Conservation (phyloP, 768 basidiomycete species). For the Termitomyces titanicus region DNA sequence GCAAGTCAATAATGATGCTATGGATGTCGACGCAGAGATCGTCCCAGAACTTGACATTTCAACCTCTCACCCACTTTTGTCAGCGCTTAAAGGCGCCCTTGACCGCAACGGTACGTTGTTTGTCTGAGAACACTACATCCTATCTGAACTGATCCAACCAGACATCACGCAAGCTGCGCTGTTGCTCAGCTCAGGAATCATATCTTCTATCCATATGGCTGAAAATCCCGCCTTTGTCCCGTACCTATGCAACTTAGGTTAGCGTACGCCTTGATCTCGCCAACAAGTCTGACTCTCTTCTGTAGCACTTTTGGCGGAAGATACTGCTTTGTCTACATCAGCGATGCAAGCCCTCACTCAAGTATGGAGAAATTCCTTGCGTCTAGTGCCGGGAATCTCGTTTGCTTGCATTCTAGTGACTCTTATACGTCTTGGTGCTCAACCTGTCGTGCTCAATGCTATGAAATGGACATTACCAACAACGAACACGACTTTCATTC, state of each 20-base stretch:
- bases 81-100: conserved; percentile 28
- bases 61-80: conserved; percentile 19
- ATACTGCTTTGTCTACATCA: conserved; percentile 18
- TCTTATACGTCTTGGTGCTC: conserved; percentile 45
- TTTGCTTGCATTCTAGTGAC: conserved; percentile 30
- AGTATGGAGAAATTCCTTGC: conserved; percentile 23
- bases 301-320: conserved; percentile 25
- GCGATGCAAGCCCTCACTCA: conserved; percentile 30
- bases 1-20: conserved; percentile 14
- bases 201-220: conserved; percentile 29
- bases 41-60: conserved; percentile 12
- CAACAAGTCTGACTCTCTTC: conserved; percentile 4
- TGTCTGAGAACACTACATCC: not conserved
- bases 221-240: conserved; percentile 27
- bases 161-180: conserved; percentile 36
- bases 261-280: conserved; percentile 12
- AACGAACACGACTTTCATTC: conserved; percentile 10
- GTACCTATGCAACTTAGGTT: conserved; percentile 41
- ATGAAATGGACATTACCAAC: conserved; percentile 26
- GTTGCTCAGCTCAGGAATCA: conserved; percentile 38
- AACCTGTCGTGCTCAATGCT: conserved; percentile 27
- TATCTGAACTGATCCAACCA: conserved; percentile 18
- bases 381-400: conserved; percentile 24
- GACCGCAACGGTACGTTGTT: conserved; percentile 29
- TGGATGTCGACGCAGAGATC: conserved; percentile 11